Evolutionary conservation across 306 rosid species (phyloP), one percentile per base, ranked within the genome.

Genomic region (Vachellia pachyceras): DNA sequence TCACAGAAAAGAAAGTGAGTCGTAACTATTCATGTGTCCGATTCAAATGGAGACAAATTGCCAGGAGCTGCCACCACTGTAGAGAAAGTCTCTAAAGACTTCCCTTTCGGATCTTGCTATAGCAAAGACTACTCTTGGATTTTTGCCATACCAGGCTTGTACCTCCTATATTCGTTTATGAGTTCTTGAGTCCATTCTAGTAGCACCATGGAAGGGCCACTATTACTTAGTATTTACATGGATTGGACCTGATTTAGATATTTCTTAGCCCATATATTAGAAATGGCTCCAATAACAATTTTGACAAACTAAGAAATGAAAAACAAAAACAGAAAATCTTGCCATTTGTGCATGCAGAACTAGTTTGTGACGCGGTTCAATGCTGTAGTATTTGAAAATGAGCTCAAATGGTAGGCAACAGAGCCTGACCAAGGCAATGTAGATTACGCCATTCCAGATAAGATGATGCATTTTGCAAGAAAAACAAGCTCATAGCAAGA

Each of bases 321-420:
- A 60, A 29, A 10, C 18, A 23, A 60, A 11, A 10, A 60, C 23
- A 0, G 15, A 12, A 25, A 25, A 29, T 13, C 41, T 5, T 66
- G 5, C 47, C 45, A 49, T 79, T 55, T 79, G 37, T 76, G 69
- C 6, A 0, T 22, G 58, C 90, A 94, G 97, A 82, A 90, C 17
- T 93, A 97, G 99, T 93, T 95, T 79, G 86, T 84, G 7, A 86
- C 88, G 83, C 79, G 98, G 71, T 94, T 94, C 89, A 91, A 95
- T 63, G 93, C 98, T 0, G 93, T 90, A 7, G 97, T 95, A 1
- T 95, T 95, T 17, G 99, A 95, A 77, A 95, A 95, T 54, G 99
- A 95, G 73, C 97, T 95, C 6, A 95, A 95, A 63, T 95, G 99
- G 98, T 90, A 90, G 23, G 96, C 97, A 40, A 95, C 98, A n/a